These are phyloP conservation scores for Cyphellophora europaea DNA, from an alignment of 2,329 filamentous ascomycete species.

Conservation along the genomic window DNA sequence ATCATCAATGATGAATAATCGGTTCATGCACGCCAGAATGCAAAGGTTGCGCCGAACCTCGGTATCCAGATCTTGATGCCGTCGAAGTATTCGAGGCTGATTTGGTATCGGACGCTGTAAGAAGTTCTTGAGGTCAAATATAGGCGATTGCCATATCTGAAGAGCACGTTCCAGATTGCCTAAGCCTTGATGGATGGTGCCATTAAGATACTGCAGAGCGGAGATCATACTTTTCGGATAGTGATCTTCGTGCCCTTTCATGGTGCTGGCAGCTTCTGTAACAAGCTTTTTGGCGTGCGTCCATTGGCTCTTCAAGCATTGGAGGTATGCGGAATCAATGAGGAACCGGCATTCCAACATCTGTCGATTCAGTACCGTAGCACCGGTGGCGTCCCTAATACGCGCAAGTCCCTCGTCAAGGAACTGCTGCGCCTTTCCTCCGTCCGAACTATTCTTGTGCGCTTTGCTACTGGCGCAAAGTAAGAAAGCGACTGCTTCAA, in stretches of 20 bases:
- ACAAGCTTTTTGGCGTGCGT: slow-evolving; percentile 51
- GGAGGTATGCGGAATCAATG: slow-evolving; percentile 60
- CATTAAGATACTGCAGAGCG: slow-evolving; percentile 62
- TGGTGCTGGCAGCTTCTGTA: slow-evolving; percentile 40
- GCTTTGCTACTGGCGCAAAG: slow-evolving; percentile 47
- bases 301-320: slow-evolving; percentile 64
- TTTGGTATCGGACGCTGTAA: not conserved
- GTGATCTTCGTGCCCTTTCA: slow-evolving; percentile 33
- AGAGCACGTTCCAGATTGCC: slow-evolving; percentile 64
- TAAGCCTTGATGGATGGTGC: slow-evolving; percentile 65
- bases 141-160: slow-evolving; percentile 52
- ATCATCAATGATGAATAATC: slow-evolving; percentile 63
- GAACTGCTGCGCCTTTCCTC: slow-evolving; percentile 46
- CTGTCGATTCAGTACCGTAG: slow-evolving; percentile 30
- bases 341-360: slow-evolving; percentile 60
- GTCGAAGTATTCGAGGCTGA: no score
- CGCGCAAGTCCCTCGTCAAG: no score
- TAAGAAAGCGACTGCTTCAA: slow-evolving; percentile 52
- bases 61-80: slow-evolving; percentile 6
- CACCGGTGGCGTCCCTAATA: slow-evolving; percentile 13
- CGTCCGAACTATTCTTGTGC: slow-evolving; percentile 46
- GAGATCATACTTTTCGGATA: slow-evolving; percentile 36
- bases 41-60: slow-evolving; percentile 53
- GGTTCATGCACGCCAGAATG: slow-evolving; percentile 56
- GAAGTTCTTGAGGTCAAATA: slow-evolving; percentile 43